phyloP scores from a whole-genome alignment of 768 basidiomycete species.

The Mycena galericulata region DNA sequence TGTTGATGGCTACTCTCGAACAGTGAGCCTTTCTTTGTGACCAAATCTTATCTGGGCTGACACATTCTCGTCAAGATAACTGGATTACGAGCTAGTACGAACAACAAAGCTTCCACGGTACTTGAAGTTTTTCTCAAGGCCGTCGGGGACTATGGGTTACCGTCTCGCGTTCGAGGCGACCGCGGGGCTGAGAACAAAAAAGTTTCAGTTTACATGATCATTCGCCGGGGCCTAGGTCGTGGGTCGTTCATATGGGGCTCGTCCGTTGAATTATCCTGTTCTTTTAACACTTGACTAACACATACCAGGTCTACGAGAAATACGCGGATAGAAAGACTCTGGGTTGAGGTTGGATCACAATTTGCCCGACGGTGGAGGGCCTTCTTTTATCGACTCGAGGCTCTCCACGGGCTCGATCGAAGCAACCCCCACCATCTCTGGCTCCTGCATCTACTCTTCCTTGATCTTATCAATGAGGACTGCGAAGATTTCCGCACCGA shows the following conservation, averaged over 20 bases:
- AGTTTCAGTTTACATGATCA: slow-evolving; percentile 43
- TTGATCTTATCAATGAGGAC: slow-evolving; percentile 18
- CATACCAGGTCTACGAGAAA: slow-evolving; percentile 3
- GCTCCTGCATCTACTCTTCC: slow-evolving; percentile 22
- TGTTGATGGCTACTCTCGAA: slow-evolving; percentile 46
- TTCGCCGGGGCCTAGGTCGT: slow-evolving; percentile 33
- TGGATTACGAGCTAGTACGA: slow-evolving; percentile 29
- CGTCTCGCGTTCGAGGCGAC: slow-evolving; percentile 39
- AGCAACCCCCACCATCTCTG: slow-evolving; percentile 16
- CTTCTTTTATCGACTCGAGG: slow-evolving; percentile 26
- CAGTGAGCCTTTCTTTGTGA: slow-evolving; percentile 31
- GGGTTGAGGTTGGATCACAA: slow-evolving; percentile 28
- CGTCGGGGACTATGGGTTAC: slow-evolving; percentile 21
- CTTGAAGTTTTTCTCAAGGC: slow-evolving; percentile 20
- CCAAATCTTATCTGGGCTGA: not conserved
- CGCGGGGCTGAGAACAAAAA: slow-evolving; percentile 43
- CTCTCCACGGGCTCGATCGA: slow-evolving; percentile 3
- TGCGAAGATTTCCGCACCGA: slow-evolving; percentile 32
- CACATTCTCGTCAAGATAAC: slow-evolving; percentile 6
- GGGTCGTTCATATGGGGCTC: slow-evolving; percentile 28
- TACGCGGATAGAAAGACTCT: slow-evolving; percentile 21
- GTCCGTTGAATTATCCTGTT: not conserved
- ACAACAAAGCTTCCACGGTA: slow-evolving; percentile 28
- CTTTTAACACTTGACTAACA: not conserved
- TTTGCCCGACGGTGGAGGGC: slow-evolving; percentile 26